Evolutionary conservation across 2,329 filamentous ascomycete genomes (phyloP).

Genomic region (Colletotrichum chlorophyti): DNA sequence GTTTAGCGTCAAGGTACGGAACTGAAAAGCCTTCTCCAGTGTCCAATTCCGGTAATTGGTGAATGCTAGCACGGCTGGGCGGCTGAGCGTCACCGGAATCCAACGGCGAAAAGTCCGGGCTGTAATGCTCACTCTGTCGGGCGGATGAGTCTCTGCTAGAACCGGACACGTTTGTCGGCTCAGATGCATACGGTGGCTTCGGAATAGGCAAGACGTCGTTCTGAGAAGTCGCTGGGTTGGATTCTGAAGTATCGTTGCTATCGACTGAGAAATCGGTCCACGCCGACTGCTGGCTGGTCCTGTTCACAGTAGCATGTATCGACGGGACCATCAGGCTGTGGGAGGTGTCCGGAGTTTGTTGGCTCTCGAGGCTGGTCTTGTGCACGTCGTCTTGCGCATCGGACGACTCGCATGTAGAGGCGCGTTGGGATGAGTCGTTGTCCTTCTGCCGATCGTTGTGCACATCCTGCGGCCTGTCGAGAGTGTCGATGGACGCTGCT

Average conservation of each 20-base stretch:
- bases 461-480: conserved; percentile 36
- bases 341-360: conserved; percentile 42
- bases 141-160: conserved; percentile 28
- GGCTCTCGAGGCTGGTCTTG: conserved; percentile 24
- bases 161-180: conserved; percentile 4
- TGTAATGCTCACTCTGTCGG: conserved; percentile 32
- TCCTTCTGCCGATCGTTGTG: conserved; percentile 18
- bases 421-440: conserved; percentile 40
- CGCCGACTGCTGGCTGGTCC: conserved; percentile 61
- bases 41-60: conserved; percentile 58
- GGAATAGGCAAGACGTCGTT: conserved; percentile 17
- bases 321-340: conserved; percentile 56
- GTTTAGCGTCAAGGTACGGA: conserved; percentile 44
- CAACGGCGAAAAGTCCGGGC: conserved; percentile 40
- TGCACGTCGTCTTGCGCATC: conserved; percentile 24
- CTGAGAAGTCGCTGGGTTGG: conserved; percentile 41
- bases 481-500: conserved; percentile 43
- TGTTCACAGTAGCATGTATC: conserved; percentile 49
- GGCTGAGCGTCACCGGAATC: conserved; percentile 29
- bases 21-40: conserved; percentile 57
- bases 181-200: conserved; percentile 29
- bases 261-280: conserved; percentile 68
- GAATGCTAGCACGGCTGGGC: conserved; percentile 34
- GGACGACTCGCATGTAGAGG: conserved; percentile 49
- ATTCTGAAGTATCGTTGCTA: no score